Base-by-base conservation (phyloP, 2,329 filamentous ascomycete species). In the Penicillium hesseltinei region DNA sequence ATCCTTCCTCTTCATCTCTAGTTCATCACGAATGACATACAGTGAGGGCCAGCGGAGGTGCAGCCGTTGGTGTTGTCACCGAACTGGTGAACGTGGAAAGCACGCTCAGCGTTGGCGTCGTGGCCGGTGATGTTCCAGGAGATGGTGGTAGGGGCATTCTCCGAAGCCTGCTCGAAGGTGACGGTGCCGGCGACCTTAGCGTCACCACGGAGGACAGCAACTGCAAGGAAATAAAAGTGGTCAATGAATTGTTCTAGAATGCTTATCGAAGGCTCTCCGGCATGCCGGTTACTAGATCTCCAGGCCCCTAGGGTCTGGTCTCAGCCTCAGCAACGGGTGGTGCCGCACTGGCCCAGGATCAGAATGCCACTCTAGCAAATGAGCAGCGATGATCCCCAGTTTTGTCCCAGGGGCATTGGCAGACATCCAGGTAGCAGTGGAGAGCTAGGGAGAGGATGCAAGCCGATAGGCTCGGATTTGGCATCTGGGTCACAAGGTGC, bases 1-100 rank as follows among this genome's bases (percentile, higher is more conserved):
- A 33, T 43, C 39, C 21, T 35, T 35, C 35, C 5, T 27, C 17
- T 42, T 42, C 5, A 23, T 36, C 5, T 36, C 19, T 27, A 15
- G 31, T 15, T 33, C 39, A 10, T 35, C 15, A 21, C 39, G 38
- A 31, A 57, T 15, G 10, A 81, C 90, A 76, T 82, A 96, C 92
- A 99, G 84, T 99, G 94, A 79, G 94, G 93, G 54, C 94, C 94
- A 67, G 94, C 94, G 67, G 90, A 96, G 67, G 93, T 97, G 90
- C 94, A 99, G 78, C 94, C 94, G 82, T 99, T 99, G 84, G 94
- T 97, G 86, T 97, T 97, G 86, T 97, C 94, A 77, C 94, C 94
- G 74, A 96, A 99, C 78, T 94, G 91, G 84, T 99, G 94, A 75
- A 99, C 88, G 85, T 99, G 94, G 85, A 97, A 92, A 79, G 91